Percentiles rank a stretch among this genome's conserved stretches.
phyloP scores from a whole-genome alignment of 805 yeast species.

The Komagataella phaffii region DNA sequence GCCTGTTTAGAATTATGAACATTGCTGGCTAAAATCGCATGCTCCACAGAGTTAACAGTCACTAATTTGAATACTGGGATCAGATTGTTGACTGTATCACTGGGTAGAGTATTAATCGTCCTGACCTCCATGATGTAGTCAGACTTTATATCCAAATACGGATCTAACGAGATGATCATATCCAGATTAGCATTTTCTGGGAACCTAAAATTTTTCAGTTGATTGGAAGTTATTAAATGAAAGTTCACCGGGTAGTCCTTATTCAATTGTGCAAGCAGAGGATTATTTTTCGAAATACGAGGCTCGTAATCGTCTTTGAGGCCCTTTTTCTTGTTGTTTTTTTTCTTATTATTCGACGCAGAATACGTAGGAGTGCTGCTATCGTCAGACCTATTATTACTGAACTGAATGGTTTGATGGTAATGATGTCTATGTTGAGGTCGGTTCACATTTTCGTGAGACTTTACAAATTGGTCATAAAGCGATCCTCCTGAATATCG shows the following conservation, averaged over 20 bases:
- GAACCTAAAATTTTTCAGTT: conserved; percentile 20
- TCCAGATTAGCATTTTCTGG: conserved; percentile 23
- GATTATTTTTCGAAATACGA: conserved; percentile 17
- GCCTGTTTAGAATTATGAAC: conserved; percentile 4
- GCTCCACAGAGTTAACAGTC: conserved; percentile 30
- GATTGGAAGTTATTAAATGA: conserved; percentile 32
- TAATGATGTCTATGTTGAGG: neutral
- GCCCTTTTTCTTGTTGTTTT: conserved; percentile 1
- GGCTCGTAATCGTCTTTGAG: conserved; percentile 14
- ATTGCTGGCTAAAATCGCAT: conserved; percentile 14
- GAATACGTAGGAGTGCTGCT: neutral
- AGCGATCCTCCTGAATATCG: conserved; percentile 57
- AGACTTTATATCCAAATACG: conserved; percentile 18
- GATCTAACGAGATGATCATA: conserved; percentile 35
- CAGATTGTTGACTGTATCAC: conserved; percentile 2
- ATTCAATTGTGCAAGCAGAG: conserved; percentile 8
- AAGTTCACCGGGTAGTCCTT: conserved; percentile 15
- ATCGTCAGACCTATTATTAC: neutral
- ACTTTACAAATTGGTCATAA: conserved; percentile 20
- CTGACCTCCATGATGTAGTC: conserved; percentile 16
- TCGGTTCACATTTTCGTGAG: neutral
- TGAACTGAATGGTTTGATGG: neutral
- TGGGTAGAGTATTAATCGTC: neutral
- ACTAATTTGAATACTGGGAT: conserved; percentile 34
- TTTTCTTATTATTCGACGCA: neutral